Evolutionary conservation across 768 basidiomycete species (phyloP).

Genomic region (Suillus spraguei): DNA sequence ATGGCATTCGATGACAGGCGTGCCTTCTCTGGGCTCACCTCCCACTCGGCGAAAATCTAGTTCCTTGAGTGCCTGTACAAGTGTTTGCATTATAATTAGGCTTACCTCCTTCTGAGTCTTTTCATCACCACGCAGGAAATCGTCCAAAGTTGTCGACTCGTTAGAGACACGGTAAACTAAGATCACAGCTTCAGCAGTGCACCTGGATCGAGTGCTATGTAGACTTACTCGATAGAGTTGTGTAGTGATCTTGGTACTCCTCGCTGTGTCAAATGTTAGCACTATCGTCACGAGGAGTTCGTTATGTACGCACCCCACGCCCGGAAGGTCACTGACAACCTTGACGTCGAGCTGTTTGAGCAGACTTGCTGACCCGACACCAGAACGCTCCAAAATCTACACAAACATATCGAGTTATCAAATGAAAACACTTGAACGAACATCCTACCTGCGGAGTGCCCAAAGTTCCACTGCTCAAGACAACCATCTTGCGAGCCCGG

Average conservation of each 20-base stretch:
- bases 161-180: conserved; percentile 68
- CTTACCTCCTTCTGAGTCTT: conserved; percentile 56
- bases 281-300: not conserved
- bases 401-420: not conserved
- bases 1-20: conserved; percentile 70
- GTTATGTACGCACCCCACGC: conserved; percentile 54
- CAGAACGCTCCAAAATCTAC: conserved; percentile 73
- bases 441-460: conserved; percentile 56
- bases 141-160: conserved; percentile 62
- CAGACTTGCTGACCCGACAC: conserved; percentile 58
- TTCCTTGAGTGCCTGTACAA: not conserved
- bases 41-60: conserved; percentile 65
- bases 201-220: not conserved
- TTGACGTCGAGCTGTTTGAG: conserved; percentile 61
- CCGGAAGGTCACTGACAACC: conserved; percentile 69
- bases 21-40: conserved; percentile 66
- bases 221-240: conserved; percentile 59
- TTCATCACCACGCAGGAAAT: conserved; percentile 70
- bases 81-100: not conserved
- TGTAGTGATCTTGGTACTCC: conserved; percentile 77
- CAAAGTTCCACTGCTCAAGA: conserved; percentile 65
- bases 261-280: conserved; percentile 41
- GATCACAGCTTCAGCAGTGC: conserved; percentile 1
- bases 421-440: not conserved
- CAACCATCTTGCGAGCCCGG: conserved; percentile 66